Evolutionary conservation across 2,329 filamentous ascomycete genomes (phyloP).

Genomic region (Stemphylium vesicarium): DNA sequence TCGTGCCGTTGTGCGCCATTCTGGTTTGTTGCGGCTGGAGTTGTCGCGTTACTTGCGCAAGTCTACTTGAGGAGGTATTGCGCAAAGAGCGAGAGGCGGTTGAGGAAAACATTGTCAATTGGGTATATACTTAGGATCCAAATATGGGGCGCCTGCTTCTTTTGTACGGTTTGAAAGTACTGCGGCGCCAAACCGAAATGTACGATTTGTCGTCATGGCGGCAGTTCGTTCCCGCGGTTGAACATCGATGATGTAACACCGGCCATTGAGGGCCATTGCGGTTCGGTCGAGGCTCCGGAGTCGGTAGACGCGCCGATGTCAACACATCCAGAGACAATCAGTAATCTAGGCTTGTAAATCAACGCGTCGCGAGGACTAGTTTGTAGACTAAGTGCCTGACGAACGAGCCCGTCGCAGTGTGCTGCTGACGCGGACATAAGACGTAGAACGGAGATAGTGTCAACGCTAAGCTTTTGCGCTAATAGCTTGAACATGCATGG

Average conservation of each 20-base stretch:
- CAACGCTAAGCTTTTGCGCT: no score
- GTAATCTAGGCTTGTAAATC: no score
- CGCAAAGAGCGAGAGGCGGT: slow-evolving; percentile 23
- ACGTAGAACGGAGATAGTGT: no score
- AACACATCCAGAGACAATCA: no score
- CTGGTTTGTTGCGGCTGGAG: slow-evolving; percentile 26
- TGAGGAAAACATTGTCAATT: slow-evolving; percentile 19
- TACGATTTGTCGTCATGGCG: slow-evolving; percentile 1
- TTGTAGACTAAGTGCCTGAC: background rate
- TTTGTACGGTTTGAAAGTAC: background rate
- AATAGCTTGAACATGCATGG: no score
- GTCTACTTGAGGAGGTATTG: slow-evolving; percentile 14
- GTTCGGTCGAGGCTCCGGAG: no score
- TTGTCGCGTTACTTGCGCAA: slow-evolving; percentile 25
- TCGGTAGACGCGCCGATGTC: background rate
- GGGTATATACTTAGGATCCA: background rate
- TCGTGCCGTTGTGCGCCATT: slow-evolving; percentile 46
- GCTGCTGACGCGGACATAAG: no score
- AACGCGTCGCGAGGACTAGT: no score
- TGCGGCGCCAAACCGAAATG: background rate
- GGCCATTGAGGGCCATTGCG: background rate
- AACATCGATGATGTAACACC: slow-evolving; percentile 6
- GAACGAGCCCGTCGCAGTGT: no score
- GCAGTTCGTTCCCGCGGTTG: background rate
- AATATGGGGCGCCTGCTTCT: no score